Evolutionary conservation across 495 filamentous ascomycete genomes (phyloP).

Genomic region (Aspergillus conjunctus): DNA sequence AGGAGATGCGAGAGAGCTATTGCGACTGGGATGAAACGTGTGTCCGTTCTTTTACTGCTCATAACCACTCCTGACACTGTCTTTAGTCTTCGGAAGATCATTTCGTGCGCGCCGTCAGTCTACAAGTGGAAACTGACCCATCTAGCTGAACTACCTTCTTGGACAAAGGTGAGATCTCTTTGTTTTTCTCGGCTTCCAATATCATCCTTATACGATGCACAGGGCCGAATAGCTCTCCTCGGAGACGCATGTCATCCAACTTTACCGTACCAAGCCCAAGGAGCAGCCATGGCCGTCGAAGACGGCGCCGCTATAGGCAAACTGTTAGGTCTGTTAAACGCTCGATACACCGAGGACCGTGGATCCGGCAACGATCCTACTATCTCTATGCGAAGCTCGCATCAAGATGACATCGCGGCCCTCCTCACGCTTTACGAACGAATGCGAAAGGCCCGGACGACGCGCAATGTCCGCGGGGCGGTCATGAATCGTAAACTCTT

Average conservation of each 20-base stretch:
- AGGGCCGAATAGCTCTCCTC: constrained; percentile 54
- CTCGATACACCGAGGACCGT: neutral
- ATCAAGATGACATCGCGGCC: constrained; percentile 33
- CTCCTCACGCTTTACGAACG: constrained; percentile 57
- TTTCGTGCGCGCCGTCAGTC: constrained; percentile 23
- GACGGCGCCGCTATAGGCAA: constrained; percentile 47
- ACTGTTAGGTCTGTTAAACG: constrained; percentile 32
- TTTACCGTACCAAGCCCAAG: constrained; percentile 57
- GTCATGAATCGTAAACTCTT: constrained; percentile 51
- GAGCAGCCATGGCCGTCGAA: constrained; percentile 45
- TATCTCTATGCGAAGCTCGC: neutral
- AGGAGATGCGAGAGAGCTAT: constrained; percentile 21
- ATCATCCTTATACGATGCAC: neutral
- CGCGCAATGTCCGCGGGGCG: constrained; percentile 48
- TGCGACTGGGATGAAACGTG: constrained; percentile 21
- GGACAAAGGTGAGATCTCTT: constrained; percentile 36
- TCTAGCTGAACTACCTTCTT: constrained; percentile 46
- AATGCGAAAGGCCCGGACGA: constrained; percentile 57
- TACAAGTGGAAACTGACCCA: constrained; percentile 63
- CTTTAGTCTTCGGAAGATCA: constrained; percentile 22
- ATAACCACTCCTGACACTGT: neutral
- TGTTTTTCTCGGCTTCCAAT: neutral
- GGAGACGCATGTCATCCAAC: constrained; percentile 63
- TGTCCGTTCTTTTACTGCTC: neutral
- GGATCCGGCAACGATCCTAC: neutral